Conservation (phyloP, 345 rosid species). For the Conringia planisiliqua region DNA sequence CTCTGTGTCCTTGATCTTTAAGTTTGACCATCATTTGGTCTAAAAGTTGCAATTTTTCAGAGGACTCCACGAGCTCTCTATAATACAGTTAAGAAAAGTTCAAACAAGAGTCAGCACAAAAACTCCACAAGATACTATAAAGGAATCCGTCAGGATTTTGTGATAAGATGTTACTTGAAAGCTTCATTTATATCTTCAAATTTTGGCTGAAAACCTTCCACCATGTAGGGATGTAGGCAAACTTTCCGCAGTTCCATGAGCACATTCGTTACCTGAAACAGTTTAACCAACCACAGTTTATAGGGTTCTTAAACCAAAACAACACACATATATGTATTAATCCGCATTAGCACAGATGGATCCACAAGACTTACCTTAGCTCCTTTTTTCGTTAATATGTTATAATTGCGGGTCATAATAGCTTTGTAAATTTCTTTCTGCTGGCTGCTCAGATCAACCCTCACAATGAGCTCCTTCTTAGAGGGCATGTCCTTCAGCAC, state of each 20-base stretch:
- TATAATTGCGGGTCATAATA: constrained; percentile 71
- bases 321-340: not conserved
- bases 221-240: constrained; percentile 84
- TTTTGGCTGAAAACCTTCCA: constrained; percentile 68
- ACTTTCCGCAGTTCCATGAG: constrained; percentile 85
- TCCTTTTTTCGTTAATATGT: constrained; percentile 59
- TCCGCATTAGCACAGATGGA: not conserved
- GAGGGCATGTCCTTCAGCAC: constrained; percentile 86
- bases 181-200: constrained; percentile 54
- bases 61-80: constrained; percentile 72
- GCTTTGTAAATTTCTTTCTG: constrained; percentile 88
- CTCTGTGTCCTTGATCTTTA: constrained; percentile 89
- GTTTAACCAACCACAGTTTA: constrained; percentile 4
- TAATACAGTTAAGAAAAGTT: not conserved
- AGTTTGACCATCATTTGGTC: constrained; percentile 94
- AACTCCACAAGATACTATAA: not conserved
- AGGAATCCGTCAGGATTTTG: not conserved
- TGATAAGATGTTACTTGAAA: constrained; percentile 44
- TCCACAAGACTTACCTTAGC: constrained; percentile 48
- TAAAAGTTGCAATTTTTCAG: constrained; percentile 76
- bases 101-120: constrained; percentile 8
- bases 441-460: constrained; percentile 72
- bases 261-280: constrained; percentile 68
- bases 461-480: constrained; percentile 88
- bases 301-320: not conserved